These are phyloP conservation scores for Hypomyces rosellus DNA, from an alignment of 2,329 filamentous ascomycete genomes.

Conservation along the genomic window DNA sequence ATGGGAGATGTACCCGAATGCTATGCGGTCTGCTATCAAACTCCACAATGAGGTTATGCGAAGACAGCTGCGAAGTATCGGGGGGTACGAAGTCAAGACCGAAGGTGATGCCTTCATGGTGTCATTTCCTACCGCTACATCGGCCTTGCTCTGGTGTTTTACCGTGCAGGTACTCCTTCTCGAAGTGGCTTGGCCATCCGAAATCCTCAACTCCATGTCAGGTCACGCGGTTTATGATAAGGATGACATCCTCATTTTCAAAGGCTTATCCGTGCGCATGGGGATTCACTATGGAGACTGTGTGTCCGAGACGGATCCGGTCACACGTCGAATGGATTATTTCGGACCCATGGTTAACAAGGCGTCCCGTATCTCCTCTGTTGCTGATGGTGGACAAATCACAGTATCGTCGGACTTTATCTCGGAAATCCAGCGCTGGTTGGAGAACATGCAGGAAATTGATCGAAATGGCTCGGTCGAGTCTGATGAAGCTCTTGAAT, in stretches of 20 bases:
- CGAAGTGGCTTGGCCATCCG: constrained; percentile 86
- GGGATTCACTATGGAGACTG: constrained; percentile 93
- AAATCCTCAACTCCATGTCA: constrained; percentile 80
- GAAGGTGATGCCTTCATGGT: constrained; percentile 99
- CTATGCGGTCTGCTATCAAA: constrained; percentile 95
- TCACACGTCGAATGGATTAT: constrained; percentile 98
- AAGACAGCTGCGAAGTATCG: constrained; percentile 83
- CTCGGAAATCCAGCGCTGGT: constrained; percentile 83
- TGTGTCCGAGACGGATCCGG: constrained; percentile 90
- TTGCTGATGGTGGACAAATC: constrained; percentile 94
- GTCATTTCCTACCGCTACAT: constrained; percentile 92
- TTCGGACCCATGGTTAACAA: constrained; percentile 99
- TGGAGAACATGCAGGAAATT: constrained; percentile 84
- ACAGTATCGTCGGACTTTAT: constrained; percentile 97
- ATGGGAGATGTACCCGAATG: constrained; percentile 91
- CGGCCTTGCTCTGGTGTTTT: constrained; percentile 92
- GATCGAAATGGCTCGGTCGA: constrained; percentile 62
- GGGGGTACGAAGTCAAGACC: constrained; percentile 98
- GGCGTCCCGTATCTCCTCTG: constrained; percentile 84
- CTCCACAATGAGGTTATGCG: constrained; percentile 97
- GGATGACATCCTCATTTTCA: constrained; percentile 85
- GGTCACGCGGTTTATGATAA: constrained; percentile 78
- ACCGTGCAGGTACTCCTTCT: constrained; percentile 84
- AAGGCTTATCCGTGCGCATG: constrained; percentile 92
- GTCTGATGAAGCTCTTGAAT: constrained; percentile 62